Conservation (phyloP, 2,329 filamentous ascomycete genomes). For the Fusarium newnesense region DNA sequence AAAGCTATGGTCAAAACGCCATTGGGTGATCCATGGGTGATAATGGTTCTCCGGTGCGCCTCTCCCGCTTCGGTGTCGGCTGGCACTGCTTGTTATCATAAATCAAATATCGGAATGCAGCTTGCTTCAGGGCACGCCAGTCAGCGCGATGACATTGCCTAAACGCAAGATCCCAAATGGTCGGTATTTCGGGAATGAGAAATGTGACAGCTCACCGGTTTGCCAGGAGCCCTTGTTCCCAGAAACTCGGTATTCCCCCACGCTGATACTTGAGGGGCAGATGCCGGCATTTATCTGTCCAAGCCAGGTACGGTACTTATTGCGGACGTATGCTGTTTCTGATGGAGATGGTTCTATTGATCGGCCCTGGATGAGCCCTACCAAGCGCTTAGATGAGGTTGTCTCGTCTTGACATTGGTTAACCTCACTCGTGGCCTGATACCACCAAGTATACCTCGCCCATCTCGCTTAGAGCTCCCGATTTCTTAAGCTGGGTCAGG, state of each 20-base stretch:
- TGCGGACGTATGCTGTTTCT: background rate
- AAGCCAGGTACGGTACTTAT: conserved; percentile 4
- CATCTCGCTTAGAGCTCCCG: background rate
- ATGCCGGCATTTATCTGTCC: conserved; percentile 13
- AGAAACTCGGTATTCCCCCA: conserved; percentile 34
- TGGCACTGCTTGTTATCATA: conserved; percentile 12
- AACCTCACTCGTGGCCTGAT: background rate
- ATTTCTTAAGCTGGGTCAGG: background rate
- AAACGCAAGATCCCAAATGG: conserved; percentile 24
- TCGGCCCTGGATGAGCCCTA: background rate
- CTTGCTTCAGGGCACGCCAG: conserved; percentile 3
- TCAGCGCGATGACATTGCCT: conserved; percentile 23
- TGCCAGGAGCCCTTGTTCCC: conserved; percentile 36
- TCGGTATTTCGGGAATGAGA: conserved; percentile 27
- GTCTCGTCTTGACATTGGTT: background rate
- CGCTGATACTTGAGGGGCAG: conserved; percentile 17
- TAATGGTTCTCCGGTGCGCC: conserved; percentile 8
- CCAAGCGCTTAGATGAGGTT: background rate
- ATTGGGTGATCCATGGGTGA: background rate
- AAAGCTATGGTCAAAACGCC: background rate
- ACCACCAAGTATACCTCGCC: background rate
- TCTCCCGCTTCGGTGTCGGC: conserved; percentile 15
- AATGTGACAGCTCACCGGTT: conserved; percentile 41
- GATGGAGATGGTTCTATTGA: background rate
- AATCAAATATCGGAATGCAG: conserved; percentile 20